Evolutionary conservation across 805 yeast species (phyloP).

Genomic region (Candida wancherniae): DNA sequence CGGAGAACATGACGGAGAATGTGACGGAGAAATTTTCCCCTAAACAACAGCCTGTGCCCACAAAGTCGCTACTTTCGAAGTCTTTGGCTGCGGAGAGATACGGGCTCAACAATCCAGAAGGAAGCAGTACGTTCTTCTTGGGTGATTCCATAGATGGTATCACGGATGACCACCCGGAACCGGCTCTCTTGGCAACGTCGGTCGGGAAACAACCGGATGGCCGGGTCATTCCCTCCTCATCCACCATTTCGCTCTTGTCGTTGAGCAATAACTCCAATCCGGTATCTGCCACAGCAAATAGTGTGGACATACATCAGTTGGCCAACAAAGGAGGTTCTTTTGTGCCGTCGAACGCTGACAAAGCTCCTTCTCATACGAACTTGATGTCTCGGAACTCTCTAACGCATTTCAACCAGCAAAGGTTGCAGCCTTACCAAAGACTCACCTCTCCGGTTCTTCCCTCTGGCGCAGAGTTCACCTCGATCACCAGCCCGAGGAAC

Average conservation of each 20-base stretch:
- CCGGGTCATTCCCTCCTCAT: slow-evolving; percentile 37
- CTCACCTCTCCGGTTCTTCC: slow-evolving; percentile 20
- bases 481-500: slow-evolving; percentile 20
- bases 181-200: slow-evolving; percentile 38
- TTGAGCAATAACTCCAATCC: slow-evolving; percentile 23
- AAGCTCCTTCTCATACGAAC: slow-evolving; percentile 15
- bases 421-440: slow-evolving; percentile 35
- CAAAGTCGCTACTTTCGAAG: slow-evolving; percentile 23
- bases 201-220: slow-evolving; percentile 41
- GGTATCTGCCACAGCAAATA: no score
- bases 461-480: slow-evolving; percentile 10
- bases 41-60: slow-evolving; percentile 7
- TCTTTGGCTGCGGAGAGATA: slow-evolving; percentile 23
- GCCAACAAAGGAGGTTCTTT: no score
- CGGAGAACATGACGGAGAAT: slow-evolving; percentile 3
- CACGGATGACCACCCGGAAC: slow-evolving; percentile 41
- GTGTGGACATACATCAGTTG: no score
- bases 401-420: slow-evolving; percentile 25
- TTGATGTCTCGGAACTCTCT: slow-evolving; percentile 16
- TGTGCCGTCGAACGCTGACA: no score
- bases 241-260: slow-evolving; percentile 37
- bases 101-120: slow-evolving; percentile 1
- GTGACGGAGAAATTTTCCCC: slow-evolving; percentile 4
- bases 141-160: slow-evolving; percentile 14
- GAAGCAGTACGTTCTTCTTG: slow-evolving; percentile 3